Percentiles rank a stretch among this genome's conserved stretches.
Evolutionary conservation across 116 monocot species (phyloP).

Genomic region (Zostera marina): DNA sequence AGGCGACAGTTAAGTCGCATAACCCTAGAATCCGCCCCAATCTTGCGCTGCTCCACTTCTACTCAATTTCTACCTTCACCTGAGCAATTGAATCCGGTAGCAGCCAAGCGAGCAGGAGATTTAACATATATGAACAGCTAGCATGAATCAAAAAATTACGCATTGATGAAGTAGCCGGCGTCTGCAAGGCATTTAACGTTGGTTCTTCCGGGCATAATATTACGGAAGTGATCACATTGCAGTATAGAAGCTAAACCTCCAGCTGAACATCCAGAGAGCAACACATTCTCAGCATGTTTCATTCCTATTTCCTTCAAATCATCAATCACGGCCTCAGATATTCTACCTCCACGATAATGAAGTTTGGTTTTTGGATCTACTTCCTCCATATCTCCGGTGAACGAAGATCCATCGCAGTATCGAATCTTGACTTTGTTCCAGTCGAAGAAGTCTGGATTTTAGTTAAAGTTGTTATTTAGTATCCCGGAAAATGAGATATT

Average conservation of each 20-base stretch:
- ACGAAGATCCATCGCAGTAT: constrained; percentile 78
- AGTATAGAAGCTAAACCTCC: constrained; percentile 59
- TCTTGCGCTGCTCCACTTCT: too few species aligned
- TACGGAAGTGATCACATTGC: constrained; percentile 64
- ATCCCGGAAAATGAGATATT: constrained; percentile 69
- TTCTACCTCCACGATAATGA: constrained; percentile 52
- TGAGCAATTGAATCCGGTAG: too few species aligned
- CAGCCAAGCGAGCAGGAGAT: too few species aligned
- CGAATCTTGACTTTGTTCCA: constrained; percentile 74
- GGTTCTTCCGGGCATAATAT: constrained; percentile 30
- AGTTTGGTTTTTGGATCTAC: constrained; percentile 63
- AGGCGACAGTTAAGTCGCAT: too few species aligned
- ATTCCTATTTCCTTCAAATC: constrained; percentile 66
- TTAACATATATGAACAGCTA: too few species aligned
- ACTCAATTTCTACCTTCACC: too few species aligned
- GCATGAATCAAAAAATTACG: too few species aligned
- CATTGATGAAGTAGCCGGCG: constrained; percentile 75
- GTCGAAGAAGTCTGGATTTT: constrained; percentile 76
- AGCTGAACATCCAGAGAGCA: constrained; percentile 89
- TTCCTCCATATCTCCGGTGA: constrained; percentile 55
- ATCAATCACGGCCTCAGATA: constrained; percentile 59
- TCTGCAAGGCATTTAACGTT: constrained; percentile 76
- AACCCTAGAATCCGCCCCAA: too few species aligned
- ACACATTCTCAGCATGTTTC: constrained; percentile 64
- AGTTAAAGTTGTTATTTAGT: constrained; percentile 31